Evolutionary conservation across 306 rosid species (phyloP).

Genomic region (Echinosophora koreensis): DNA sequence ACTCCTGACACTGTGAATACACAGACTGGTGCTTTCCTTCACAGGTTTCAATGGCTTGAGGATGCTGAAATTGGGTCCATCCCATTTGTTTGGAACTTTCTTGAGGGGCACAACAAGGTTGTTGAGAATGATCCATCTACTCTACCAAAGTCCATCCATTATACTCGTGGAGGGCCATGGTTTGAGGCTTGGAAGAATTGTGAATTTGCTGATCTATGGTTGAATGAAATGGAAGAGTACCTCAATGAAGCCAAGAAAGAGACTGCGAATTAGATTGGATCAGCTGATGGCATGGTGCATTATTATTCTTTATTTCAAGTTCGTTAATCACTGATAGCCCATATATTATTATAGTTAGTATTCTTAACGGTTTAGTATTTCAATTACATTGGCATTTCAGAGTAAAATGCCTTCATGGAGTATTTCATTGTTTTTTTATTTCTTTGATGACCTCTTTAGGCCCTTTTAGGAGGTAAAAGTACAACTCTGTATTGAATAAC

Average conservation of each 20-base stretch:
- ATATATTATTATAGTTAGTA: slow-evolving; percentile 34
- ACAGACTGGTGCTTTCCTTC: slow-evolving; percentile 76
- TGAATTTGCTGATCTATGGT: slow-evolving; percentile 77
- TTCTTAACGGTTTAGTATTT: slow-evolving; percentile 21
- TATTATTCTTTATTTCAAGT: slow-evolving; percentile 47
- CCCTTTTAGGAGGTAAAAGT: slow-evolving; percentile 20
- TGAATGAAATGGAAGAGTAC: slow-evolving; percentile 66
- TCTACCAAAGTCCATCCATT: slow-evolving; percentile 69
- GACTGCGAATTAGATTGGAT: slow-evolving; percentile 41
- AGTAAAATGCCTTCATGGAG: slow-evolving; percentile 42
- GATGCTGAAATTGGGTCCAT: slow-evolving; percentile 71
- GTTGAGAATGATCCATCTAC: slow-evolving; percentile 60
- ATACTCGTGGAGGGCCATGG: slow-evolving; percentile 86
- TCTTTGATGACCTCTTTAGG: slow-evolving; percentile 39
- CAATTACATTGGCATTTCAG: slow-evolving; percentile 42
- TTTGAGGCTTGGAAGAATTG: slow-evolving; percentile 82
- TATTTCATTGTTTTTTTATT: slow-evolving; percentile 44
- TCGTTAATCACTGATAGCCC: slow-evolving; percentile 40
- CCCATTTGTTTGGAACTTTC: slow-evolving; percentile 80
- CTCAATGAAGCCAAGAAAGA: slow-evolving; percentile 50
- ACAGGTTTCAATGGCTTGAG: slow-evolving; percentile 83
- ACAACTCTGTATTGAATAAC: slow-evolving; percentile 28
- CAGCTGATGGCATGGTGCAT: not conserved
- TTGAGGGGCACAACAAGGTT: slow-evolving; percentile 73
- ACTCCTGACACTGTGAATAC: slow-evolving; percentile 68